Evolutionary conservation across 2,329 filamentous ascomycete genomes (phyloP), one percentile per base, ranked within the genome.

Genomic region (Penicillium glabrum): DNA sequence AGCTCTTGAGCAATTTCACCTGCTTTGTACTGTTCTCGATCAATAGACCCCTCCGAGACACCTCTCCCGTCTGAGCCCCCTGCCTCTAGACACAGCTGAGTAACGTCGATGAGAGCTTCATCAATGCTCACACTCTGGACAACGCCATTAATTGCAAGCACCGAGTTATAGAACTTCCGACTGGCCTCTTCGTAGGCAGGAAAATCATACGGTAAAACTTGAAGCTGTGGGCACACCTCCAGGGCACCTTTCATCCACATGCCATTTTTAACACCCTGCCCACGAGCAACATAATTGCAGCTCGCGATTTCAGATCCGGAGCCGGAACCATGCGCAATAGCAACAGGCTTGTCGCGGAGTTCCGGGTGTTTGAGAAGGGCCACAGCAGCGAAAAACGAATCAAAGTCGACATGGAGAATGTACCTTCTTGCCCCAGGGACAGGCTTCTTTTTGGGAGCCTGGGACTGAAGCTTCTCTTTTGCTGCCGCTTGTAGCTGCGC

Each of bases 181-280:
- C 95, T 99, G 1, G 93, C 91, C 58, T 93, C 89, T 78, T 99
- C 95, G 65, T 99, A 99, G 0, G 87, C 93, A 2, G 90, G 88
- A 69, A 98, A 99, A 69, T 99, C 93, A 67, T 99, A 99, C 0
- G 93, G 90, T n/a, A 99, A 72, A 1, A 98, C 87, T 64, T 96
- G 92, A 19, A 99, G 79, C 23, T 91, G 86, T 0, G 93, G 88
- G 69, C 92, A 99, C 19, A 95, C 74, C 63, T 95, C 88, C 57
- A 89, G 81, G 0, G 95, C 95, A 33, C 84, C 83, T 71, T 93
- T 96, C 93, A 99, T 98, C 95, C 96, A 99, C 95, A 98, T 99
- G 37, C 96, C 96, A 65, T 99, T 99, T 70, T 93, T 96, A 53
- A 99, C 82, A 1, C 93, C 93, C 65, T 88, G 95, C 31, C 85